Conservation (phyloP, 2,329 filamentous ascomycete genomes). For the Ceratocystis cubensis region DNA sequence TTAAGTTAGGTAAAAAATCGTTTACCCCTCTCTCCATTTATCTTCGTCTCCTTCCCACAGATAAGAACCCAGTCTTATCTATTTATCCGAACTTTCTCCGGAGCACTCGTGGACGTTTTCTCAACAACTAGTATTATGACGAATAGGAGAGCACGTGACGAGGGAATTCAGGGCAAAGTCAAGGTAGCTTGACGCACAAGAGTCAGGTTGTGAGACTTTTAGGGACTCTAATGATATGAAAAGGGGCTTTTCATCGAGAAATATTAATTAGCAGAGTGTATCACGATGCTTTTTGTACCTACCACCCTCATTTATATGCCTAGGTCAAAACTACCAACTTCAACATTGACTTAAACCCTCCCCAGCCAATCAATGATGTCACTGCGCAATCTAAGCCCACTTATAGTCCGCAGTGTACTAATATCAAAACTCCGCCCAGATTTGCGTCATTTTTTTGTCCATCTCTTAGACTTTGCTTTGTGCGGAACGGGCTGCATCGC, state of each 20-base stretch:
- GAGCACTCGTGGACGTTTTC: too few species aligned
- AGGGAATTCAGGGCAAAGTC: background rate
- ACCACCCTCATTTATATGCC: too few species aligned
- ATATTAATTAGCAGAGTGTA: too few species aligned
- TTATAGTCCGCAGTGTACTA: background rate
- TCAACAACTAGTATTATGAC: background rate
- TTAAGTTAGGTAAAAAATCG: too few species aligned
- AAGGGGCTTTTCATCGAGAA: too few species aligned
- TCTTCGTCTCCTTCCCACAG: too few species aligned
- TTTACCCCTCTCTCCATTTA: too few species aligned
- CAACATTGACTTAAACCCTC: too few species aligned
- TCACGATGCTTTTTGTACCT: too few species aligned
- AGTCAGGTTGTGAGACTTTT: background rate
- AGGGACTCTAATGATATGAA: background rate
- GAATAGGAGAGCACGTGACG: background rate
- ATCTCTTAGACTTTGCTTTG: background rate
- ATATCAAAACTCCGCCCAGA: background rate
- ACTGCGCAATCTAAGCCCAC: background rate
- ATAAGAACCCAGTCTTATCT: too few species aligned
- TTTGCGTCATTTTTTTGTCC: background rate
- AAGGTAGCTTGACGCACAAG: background rate
- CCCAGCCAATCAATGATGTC: conserved; percentile 7
- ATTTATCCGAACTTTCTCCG: too few species aligned
- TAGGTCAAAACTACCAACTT: too few species aligned
- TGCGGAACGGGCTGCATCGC: background rate